phyloP scores from a whole-genome alignment of 2,329 filamentous ascomycete species.

The Pseudofabraea citricarpa region DNA sequence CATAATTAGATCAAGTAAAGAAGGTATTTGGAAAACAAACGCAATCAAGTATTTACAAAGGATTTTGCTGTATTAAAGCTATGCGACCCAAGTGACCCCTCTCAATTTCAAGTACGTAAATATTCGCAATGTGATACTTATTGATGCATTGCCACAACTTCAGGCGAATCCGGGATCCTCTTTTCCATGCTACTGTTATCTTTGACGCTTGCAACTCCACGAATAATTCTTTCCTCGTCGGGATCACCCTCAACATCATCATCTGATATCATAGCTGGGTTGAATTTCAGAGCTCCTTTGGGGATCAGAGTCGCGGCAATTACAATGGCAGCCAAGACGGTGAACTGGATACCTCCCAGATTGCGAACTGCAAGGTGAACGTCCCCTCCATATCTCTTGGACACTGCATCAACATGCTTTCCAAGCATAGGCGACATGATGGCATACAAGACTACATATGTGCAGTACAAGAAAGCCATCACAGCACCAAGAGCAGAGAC shows the following conservation, averaged over 20 bases:
- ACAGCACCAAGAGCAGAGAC: slow-evolving; percentile 45
- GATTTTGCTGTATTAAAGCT: too few species aligned
- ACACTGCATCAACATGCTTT: slow-evolving; percentile 39
- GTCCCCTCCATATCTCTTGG: slow-evolving; percentile 29
- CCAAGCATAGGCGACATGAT: slow-evolving; percentile 39
- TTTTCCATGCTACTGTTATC: too few species aligned
- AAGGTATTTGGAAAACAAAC: too few species aligned
- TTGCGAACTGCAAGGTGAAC: slow-evolving; percentile 37
- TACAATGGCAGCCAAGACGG: slow-evolving; percentile 36
- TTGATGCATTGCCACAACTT: too few species aligned
- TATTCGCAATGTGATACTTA: too few species aligned
- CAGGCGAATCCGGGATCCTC: too few species aligned
- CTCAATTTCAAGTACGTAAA: too few species aligned
- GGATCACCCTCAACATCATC: slow-evolving; percentile 27
- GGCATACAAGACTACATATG: slow-evolving; percentile 43
- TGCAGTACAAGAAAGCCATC: slow-evolving; percentile 46
- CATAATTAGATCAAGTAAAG: too few species aligned
- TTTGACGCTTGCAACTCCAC: too few species aligned
- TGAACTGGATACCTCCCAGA: slow-evolving; percentile 43
- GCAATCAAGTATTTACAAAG: too few species aligned
- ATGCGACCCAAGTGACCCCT: too few species aligned
- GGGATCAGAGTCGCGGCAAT: slow-evolving; percentile 41
- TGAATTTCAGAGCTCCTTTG: slow-evolving; percentile 36
- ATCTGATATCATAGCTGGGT: slow-evolving; percentile 37
- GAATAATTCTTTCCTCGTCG: not conserved